Conservation (phyloP, 2,329 filamentous ascomycete species). For the Emergomyces orientalis region DNA sequence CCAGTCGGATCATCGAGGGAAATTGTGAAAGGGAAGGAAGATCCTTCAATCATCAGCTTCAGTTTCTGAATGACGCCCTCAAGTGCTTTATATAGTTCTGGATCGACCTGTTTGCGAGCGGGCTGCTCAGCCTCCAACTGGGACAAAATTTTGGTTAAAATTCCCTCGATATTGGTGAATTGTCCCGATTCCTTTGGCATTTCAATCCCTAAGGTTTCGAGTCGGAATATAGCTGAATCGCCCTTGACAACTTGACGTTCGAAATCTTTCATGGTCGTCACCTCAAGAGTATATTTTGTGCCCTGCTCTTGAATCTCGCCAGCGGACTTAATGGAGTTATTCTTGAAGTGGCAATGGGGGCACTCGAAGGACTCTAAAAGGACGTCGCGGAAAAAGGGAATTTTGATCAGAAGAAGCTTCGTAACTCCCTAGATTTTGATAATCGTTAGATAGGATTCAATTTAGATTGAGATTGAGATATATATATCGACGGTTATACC, state of each 20-base stretch:
- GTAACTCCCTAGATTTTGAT: conserved; percentile 59
- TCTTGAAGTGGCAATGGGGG: conserved; percentile 77
- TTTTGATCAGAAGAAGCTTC: conserved; percentile 75
- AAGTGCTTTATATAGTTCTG: conserved; percentile 71
- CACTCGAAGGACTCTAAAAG: conserved; percentile 96
- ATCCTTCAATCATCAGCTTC: conserved; percentile 65
- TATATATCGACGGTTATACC: conserved; percentile 4
- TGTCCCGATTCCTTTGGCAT: conserved; percentile 85
- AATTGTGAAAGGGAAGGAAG: conserved; percentile 77
- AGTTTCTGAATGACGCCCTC: conserved; percentile 65
- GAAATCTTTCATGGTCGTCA: conserved; percentile 65
- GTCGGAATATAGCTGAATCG: conserved; percentile 72
- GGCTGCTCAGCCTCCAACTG: conserved; percentile 76
- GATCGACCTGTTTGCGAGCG: conserved; percentile 65
- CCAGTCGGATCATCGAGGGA: conserved; percentile 84
- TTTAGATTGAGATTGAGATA: neutral
- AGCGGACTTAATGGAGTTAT: conserved; percentile 89
- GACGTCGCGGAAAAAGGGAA: conserved; percentile 95
- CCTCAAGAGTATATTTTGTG: conserved; percentile 68
- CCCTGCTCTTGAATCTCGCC: conserved; percentile 87
- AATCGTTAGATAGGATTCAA: conserved; percentile 4
- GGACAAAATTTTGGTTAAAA: conserved; percentile 66
- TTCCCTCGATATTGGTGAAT: conserved; percentile 85
- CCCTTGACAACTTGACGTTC: conserved; percentile 85
- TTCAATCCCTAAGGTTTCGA: conserved; percentile 88